Conservation (phyloP, 371 early-diverging fungal species). For the Lichtheimia ornata region DNA sequence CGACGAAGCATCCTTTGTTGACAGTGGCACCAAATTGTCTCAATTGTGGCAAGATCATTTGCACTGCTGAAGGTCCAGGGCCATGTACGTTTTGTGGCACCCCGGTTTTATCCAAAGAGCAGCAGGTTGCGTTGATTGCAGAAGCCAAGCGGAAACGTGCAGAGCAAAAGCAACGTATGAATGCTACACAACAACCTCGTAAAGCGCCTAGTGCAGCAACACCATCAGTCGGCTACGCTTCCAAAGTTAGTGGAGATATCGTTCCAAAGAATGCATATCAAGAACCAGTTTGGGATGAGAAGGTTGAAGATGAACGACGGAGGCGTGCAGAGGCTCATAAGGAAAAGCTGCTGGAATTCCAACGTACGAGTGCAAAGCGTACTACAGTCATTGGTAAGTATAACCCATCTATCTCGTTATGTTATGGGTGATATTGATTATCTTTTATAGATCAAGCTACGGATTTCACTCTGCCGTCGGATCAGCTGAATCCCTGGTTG, state of each 20-base stretch:
- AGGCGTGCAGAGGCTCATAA: slow-evolving; percentile 70
- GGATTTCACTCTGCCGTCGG: slow-evolving; percentile 73
- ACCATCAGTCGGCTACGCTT: slow-evolving; percentile 42
- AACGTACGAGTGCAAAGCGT: slow-evolving; percentile 77
- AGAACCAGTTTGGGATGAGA: slow-evolving; percentile 27
- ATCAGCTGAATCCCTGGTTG: slow-evolving; percentile 73
- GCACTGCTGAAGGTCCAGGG: slow-evolving; percentile 79
- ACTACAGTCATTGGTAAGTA: slow-evolving; percentile 69
- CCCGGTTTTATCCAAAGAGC: slow-evolving; percentile 71
- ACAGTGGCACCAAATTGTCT: slow-evolving; percentile 84
- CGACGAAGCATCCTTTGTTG: slow-evolving; percentile 77
- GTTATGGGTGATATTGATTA: neutral
- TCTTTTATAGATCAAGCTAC: slow-evolving; percentile 63
- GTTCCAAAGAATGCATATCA: slow-evolving; percentile 11
- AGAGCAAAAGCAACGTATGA: slow-evolving; percentile 28
- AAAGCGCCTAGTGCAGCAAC: slow-evolving; percentile 21
- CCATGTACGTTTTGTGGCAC: slow-evolving; percentile 84
- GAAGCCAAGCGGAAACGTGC: slow-evolving; percentile 44
- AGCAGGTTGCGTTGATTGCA: slow-evolving; percentile 61
- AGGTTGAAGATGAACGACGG: slow-evolving; percentile 48
- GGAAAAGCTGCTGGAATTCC: slow-evolving; percentile 77
- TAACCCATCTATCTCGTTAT: neutral
- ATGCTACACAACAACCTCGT: slow-evolving; percentile 27
- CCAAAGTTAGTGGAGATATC: slow-evolving; percentile 36
- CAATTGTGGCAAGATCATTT: slow-evolving; percentile 88